Conservation (phyloP, 352 stramenopile species). For the Phytophthora cryptogea region DNA sequence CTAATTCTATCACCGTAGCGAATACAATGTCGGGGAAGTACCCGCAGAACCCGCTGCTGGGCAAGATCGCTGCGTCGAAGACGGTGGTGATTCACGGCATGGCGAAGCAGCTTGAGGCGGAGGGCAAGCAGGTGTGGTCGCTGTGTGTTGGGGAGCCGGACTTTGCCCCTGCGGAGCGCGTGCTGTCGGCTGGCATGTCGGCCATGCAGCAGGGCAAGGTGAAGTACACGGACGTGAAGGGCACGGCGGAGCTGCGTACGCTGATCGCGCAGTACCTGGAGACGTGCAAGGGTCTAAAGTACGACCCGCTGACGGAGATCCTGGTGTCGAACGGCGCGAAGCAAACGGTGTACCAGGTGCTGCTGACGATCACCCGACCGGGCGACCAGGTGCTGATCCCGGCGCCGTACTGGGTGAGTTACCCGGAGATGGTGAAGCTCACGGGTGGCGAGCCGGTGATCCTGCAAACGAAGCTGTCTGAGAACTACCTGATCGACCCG, state of each 20-base stretch:
- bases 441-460: conserved; percentile 90
- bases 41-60: conserved; percentile 81
- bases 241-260: conserved; percentile 80
- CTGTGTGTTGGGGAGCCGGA: conserved; percentile 94
- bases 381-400: conserved; percentile 96
- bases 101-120: conserved; percentile 94
- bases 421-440: conserved; percentile 96
- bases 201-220: conserved; percentile 75
- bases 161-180: conserved; percentile 85
- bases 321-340: conserved; percentile 97
- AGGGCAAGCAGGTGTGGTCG: conserved; percentile 87
- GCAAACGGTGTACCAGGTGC: conserved; percentile 93
- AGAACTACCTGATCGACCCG: conserved; percentile 93
- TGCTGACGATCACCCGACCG: conserved; percentile 90
- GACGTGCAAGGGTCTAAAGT: conserved; percentile 85
- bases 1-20: background rate
- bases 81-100: conserved; percentile 95
- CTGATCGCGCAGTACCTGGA: conserved; percentile 90
- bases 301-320: conserved; percentile 91
- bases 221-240: conserved; percentile 94
- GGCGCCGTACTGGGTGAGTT: conserved; percentile 96
- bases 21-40: conserved; percentile 55
- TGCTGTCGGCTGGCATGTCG: conserved; percentile 82
- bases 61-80: conserved; percentile 87
- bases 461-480: conserved; percentile 89